Evolutionary conservation across 805 yeast species (phyloP).

Genomic region (Saccharomycopsis javanensis): DNA sequence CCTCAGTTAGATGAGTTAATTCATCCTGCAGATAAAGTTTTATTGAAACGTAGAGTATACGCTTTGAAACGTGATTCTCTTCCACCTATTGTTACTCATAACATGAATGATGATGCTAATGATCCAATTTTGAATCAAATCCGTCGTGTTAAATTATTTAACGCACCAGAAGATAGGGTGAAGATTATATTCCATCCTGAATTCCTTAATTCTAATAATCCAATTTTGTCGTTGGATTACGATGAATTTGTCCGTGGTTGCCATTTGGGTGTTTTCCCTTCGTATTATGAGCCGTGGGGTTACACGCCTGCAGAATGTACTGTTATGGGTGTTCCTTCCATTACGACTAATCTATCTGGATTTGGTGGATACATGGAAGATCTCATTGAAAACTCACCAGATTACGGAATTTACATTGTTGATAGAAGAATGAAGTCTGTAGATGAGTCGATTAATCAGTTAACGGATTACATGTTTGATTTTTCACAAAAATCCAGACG

Average conservation of each 20-base stretch:
- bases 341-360: conserved; percentile 91
- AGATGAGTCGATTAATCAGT: conserved; percentile 87
- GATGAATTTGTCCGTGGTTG: conserved; percentile 98
- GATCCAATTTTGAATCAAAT: conserved; percentile 91
- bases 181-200: conserved; percentile 97
- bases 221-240: conserved; percentile 84
- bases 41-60: conserved; percentile 83
- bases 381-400: conserved; percentile 84
- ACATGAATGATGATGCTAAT: conserved; percentile 83
- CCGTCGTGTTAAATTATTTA: conserved; percentile 84
- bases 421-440: conserved; percentile 89
- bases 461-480: conserved; percentile 81
- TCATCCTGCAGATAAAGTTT: conserved; percentile 78
- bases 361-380: conserved; percentile 99
- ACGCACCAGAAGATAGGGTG: conserved; percentile 81
- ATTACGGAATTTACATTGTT: conserved; percentile 94
- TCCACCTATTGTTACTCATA: conserved; percentile 96
- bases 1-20: conserved; percentile 78
- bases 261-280: conserved; percentile 96
- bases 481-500: conserved; percentile 85
- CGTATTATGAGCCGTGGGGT: conserved; percentile 99
- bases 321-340: conserved; percentile 98
- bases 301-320: conserved; percentile 99
- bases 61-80: conserved; percentile 82
- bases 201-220: conserved; percentile 88